Evolutionary conservation across 2,329 filamentous ascomycete species (phyloP).

Genomic region (Colletotrichum gigasporum): DNA sequence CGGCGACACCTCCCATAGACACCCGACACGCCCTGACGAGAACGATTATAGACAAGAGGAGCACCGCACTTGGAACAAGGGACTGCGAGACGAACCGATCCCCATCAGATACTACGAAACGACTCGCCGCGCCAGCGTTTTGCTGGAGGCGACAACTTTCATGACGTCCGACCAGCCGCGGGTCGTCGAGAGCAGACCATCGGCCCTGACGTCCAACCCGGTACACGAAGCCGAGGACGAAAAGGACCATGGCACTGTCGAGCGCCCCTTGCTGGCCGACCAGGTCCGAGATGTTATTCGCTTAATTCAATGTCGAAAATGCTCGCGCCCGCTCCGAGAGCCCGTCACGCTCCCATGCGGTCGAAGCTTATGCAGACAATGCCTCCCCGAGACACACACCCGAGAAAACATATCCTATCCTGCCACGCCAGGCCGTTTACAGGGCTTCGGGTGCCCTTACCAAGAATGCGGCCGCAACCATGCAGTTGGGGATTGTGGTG

Average conservation of each 20-base stretch:
- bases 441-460: constrained; percentile 81
- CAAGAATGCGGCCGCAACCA: constrained; percentile 74
- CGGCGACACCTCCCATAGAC: background rate
- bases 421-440: constrained; percentile 69
- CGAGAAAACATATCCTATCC: constrained; percentile 83
- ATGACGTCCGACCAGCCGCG: constrained; percentile 36
- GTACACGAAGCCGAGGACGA: constrained; percentile 31
- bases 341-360: constrained; percentile 86
- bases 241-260: constrained; percentile 30
- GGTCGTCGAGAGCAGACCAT: constrained; percentile 33
- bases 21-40: background rate
- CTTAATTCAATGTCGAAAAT: constrained; percentile 80
- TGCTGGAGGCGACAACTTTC: constrained; percentile 31
- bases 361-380: constrained; percentile 77
- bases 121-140: constrained; percentile 9
- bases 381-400: constrained; percentile 73
- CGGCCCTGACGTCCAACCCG: constrained; percentile 31
- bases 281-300: constrained; percentile 74
- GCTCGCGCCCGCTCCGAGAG: constrained; percentile 72
- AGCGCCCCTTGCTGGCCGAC: constrained; percentile 42
- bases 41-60: background rate
- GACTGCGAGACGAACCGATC: background rate
- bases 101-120: background rate
- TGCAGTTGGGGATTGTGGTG: constrained; percentile 77
- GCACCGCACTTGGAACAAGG: background rate